A percentile compares a stretch with the other conserved stretches of the same genome.
Conservation (phyloP, 495 filamentous ascomycete genomes). For the Podospora fimiseda region DNA sequence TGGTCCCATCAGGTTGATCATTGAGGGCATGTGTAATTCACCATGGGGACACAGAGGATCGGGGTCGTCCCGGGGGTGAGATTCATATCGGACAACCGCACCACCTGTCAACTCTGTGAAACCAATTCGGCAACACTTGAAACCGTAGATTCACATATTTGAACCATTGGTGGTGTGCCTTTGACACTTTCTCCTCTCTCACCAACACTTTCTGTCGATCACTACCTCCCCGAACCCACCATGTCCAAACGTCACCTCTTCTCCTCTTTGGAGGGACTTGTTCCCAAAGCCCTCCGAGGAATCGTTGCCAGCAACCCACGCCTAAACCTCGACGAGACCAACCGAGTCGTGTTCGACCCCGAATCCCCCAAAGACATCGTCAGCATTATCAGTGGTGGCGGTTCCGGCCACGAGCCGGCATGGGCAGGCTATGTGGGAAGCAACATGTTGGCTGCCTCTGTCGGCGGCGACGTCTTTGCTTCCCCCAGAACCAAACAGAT, state of each 20-base stretch:
- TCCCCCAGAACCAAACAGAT: slow-evolving; percentile 58
- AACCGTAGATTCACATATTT: background rate
- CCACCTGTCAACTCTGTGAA: too few species aligned
- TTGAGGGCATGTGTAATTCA: slow-evolving; percentile 1
- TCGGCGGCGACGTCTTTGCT: slow-evolving; percentile 57
- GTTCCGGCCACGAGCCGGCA: slow-evolving; percentile 57
- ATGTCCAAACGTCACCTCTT: slow-evolving; percentile 47
- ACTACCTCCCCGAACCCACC: background rate
- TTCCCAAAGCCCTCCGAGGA: slow-evolving; percentile 49
- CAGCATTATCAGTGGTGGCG: slow-evolving; percentile 54
- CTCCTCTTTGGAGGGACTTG: slow-evolving; percentile 43
- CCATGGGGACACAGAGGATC: background rate
- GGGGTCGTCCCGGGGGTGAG: slow-evolving; percentile 1
- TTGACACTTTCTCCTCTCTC: background rate
- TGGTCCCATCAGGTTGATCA: slow-evolving; percentile 16
- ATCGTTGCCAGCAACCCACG: slow-evolving; percentile 51
- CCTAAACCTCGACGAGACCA: slow-evolving; percentile 49
- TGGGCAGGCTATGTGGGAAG: slow-evolving; percentile 59
- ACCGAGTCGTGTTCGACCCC: slow-evolving; percentile 52
- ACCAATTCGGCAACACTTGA: too few species aligned
- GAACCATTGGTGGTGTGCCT: background rate
- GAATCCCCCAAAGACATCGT: slow-evolving; percentile 46
- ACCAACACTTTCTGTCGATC: background rate
- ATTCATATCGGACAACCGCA: background rate
- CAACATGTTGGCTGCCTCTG: slow-evolving; percentile 54